Base-by-base conservation (phyloP, 169 alveolate species). In the Babesia sp. region DNA sequence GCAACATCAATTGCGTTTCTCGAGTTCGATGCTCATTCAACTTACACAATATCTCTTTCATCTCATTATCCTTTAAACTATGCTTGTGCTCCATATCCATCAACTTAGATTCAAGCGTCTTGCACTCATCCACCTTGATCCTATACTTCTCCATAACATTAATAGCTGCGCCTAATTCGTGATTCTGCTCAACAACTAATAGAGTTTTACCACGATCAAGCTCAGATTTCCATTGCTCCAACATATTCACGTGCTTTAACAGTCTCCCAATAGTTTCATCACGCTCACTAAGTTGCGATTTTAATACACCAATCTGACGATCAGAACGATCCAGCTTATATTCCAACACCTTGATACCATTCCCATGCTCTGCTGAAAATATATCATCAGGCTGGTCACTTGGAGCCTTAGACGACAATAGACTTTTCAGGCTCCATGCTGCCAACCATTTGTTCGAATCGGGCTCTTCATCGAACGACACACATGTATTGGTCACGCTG, bases 31-130 rank as follows among this genome's bases (percentile, higher is more conserved):
- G 34, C 7, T 66, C 80, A 46, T 31, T 39, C 29, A 53, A 24
- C 16, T 33, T 29, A 31, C 18, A 24, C 24, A 45, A 59, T 24
- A 57, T 22, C 44, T 4, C 20, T 55, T 58, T 68, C 31, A 78
- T 18, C 28, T 78, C 86, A 31, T 31, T 67, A 45, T 78, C 86
- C 46, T 78, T 78, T 39, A 42, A 50, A 44, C 50, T 67, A 44
- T 78, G 86, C 36, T 46, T 61, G 50, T 60, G 73, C 36, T 78
- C 86, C 86, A 78, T 78, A 31, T 54, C 71, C 46, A 24, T 3
- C 36, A 64, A 48, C 22, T 45, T 64, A 31, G 44, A 26, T 5
- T 64, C 48, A 12, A 64, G 63, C 4, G 59, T 64, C 41, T 36
- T 36, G 51, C 74, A 64, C 48, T 64, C 74, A 6, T 26, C 39